A percentile compares a stretch with the other conserved stretches of the same genome.
Evolutionary conservation across 306 rosid species (phyloP).

Genomic region (Senna tora): DNA sequence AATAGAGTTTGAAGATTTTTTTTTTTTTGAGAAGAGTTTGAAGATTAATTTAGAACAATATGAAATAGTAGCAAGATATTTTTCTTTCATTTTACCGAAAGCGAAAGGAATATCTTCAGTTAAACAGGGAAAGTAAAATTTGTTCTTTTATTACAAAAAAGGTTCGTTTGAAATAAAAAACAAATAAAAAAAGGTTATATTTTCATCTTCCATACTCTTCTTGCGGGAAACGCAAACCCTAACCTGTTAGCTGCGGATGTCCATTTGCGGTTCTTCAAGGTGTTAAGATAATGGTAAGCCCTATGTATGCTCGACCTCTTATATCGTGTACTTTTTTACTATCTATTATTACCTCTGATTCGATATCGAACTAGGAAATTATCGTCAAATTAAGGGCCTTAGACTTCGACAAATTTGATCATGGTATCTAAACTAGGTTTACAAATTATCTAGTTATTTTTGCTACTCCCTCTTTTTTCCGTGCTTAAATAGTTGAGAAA

Average conservation of each 20-base stretch:
- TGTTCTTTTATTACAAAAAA: too few species aligned
- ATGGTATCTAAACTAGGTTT: not conserved
- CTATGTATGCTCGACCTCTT: not conserved
- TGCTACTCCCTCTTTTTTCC: not conserved
- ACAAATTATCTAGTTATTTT: not conserved
- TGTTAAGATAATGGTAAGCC: conserved; percentile 33
- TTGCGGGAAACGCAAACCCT: conserved; percentile 27
- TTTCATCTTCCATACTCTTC: not conserved
- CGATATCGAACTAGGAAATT: conserved; percentile 23
- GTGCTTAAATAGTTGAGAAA: not conserved
- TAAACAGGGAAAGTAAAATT: too few species aligned
- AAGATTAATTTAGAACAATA: too few species aligned
- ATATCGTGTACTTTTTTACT: not conserved
- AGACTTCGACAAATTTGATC: not conserved
- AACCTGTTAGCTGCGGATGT: not conserved
- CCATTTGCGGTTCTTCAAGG: not conserved
- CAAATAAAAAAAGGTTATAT: not conserved
- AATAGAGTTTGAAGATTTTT: too few species aligned
- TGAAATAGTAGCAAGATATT: too few species aligned
- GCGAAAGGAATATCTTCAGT: too few species aligned
- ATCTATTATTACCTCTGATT: not conserved
- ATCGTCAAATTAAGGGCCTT: not conserved
- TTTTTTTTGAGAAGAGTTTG: too few species aligned
- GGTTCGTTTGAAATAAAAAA: too few species aligned
- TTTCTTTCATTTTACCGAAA: too few species aligned